These are phyloP conservation scores for Agaricus sinodeliciosus DNA, from an alignment of 768 basidiomycete genomes.

Conservation along the genomic window DNA sequence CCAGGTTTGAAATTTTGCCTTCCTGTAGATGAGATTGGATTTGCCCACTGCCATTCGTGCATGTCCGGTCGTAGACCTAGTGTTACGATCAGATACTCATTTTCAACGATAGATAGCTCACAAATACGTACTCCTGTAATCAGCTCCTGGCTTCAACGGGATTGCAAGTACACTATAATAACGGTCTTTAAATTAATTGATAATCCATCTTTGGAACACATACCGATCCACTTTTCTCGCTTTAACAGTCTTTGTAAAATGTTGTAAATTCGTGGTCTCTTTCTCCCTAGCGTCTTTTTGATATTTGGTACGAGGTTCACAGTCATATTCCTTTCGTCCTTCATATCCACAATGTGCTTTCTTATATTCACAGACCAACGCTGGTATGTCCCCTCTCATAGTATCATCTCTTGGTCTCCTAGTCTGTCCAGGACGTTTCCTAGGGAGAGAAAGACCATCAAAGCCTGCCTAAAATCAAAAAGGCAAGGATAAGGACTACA, in stretches of 20 bases:
- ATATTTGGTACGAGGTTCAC: slow-evolving; percentile 30
- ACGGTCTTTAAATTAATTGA: neutral
- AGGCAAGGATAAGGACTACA: slow-evolving; percentile 9
- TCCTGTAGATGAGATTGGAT: slow-evolving; percentile 55
- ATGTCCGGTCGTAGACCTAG: slow-evolving; percentile 37
- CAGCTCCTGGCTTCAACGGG: slow-evolving; percentile 49
- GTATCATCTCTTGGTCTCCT: slow-evolving; percentile 13
- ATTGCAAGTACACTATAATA: slow-evolving; percentile 51
- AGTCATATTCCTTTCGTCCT: slow-evolving; percentile 26
- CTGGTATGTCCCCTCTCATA: slow-evolving; percentile 21
- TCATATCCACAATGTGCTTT: slow-evolving; percentile 29
- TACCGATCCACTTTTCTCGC: slow-evolving; percentile 53
- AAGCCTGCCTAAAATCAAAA: neutral
- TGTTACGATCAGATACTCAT: neutral
- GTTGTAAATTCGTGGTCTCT: slow-evolving; percentile 52
- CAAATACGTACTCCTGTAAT: slow-evolving; percentile 46
- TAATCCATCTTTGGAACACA: slow-evolving; percentile 13
- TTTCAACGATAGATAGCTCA: neutral
- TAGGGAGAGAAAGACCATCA: slow-evolving; percentile 7
- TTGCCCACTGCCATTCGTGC: slow-evolving; percentile 54
- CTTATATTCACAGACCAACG: slow-evolving; percentile 28
- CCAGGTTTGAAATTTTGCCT: slow-evolving; percentile 45
- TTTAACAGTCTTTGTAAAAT: slow-evolving; percentile 52
- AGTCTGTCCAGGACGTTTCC: slow-evolving; percentile 30
- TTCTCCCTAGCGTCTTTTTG: slow-evolving; percentile 41